Conservation (phyloP, 495 filamentous ascomycete species). For the Talaromyces ruber region DNA sequence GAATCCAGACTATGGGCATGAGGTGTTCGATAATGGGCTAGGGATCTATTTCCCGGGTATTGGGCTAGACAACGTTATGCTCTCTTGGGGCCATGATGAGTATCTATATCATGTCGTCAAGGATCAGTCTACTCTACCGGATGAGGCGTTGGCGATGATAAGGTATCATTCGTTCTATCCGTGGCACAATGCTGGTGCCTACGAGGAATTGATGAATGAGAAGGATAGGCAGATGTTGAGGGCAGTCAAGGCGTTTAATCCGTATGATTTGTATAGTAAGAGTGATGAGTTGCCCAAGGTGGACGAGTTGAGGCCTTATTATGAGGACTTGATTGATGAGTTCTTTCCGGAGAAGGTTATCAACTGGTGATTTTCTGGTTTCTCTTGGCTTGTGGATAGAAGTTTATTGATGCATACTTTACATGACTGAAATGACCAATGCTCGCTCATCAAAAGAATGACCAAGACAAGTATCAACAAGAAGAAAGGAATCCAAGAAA, state of each 20-base stretch:
- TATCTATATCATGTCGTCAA: conserved; percentile 80
- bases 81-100: conserved; percentile 90
- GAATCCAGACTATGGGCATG: conserved; percentile 61
- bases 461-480: not conserved
- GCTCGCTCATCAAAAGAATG: not conserved
- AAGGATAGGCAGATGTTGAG: conserved; percentile 70
- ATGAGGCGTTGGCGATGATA: conserved; percentile 82
- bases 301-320: conserved; percentile 67
- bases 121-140: conserved; percentile 66
- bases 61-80: conserved; percentile 75
- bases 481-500: not conserved
- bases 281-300: conserved; percentile 68
- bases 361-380: conserved; percentile 51
- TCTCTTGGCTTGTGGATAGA: not conserved
- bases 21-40: conserved; percentile 59
- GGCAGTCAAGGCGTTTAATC: conserved; percentile 80
- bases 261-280: conserved; percentile 90
- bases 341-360: conserved; percentile 72
- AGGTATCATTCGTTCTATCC: conserved; percentile 86
- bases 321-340: conserved; percentile 75
- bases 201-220: conserved; percentile 71
- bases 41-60: conserved; percentile 74
- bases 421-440: not conserved
- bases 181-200: conserved; percentile 76
- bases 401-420: not conserved